phyloP scores from a whole-genome alignment of 805 yeast species.

The Clavispora asparagi region DNA sequence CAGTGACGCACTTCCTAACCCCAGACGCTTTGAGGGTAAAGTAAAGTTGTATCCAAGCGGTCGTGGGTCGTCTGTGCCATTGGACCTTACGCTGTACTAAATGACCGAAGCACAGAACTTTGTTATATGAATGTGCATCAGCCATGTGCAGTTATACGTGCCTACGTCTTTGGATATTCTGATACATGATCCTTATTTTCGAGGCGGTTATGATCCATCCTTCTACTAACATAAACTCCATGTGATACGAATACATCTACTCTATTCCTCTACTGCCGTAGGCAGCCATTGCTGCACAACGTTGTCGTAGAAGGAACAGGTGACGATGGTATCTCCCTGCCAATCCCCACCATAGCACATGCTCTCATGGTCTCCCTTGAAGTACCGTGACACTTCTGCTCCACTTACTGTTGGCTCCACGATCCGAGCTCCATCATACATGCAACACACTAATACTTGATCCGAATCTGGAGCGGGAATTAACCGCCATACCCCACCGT shows the following conservation, averaged over 20 bases:
- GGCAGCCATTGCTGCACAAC: conserved; percentile 72
- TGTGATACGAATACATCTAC: neutral
- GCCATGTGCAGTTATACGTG: no score
- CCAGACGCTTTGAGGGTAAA: conserved; percentile 67
- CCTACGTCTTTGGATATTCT: no score
- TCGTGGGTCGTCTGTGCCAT: conserved; percentile 86
- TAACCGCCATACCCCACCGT: conserved; percentile 96
- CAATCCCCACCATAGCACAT: conserved; percentile 98
- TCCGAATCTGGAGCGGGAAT: conserved; percentile 51
- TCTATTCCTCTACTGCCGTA: neutral
- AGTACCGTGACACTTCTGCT: conserved; percentile 30
- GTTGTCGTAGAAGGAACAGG: conserved; percentile 90
- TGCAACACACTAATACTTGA: conserved; percentile 74
- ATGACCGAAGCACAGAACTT: no score
- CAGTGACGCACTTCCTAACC: conserved; percentile 70
- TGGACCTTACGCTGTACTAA: conserved; percentile 44
- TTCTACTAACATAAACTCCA: neutral
- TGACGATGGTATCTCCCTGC: conserved; percentile 54
- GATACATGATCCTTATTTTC: no score
- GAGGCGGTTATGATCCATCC: no score
- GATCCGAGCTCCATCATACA: conserved; percentile 91
- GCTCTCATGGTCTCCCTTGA: conserved; percentile 73
- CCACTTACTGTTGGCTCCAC: conserved; percentile 25
- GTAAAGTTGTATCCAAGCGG: conserved; percentile 91
- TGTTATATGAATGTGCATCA: no score